Conservation (phyloP, 2,329 filamentous ascomycete species). For the Aspergillus jensenii region DNA sequence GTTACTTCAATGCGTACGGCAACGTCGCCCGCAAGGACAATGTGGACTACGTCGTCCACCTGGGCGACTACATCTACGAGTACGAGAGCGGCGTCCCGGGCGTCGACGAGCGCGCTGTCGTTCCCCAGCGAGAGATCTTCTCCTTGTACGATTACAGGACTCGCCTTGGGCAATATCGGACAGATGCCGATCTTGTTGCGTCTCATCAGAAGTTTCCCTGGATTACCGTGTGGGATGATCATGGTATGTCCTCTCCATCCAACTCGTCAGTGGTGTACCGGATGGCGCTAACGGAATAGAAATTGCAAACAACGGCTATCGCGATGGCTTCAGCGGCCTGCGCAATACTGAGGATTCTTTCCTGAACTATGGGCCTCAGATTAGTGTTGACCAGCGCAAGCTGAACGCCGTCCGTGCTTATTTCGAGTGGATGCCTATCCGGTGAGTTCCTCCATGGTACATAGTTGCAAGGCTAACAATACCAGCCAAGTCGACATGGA, state of each 20-base stretch:
- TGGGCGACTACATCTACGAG: slow-evolving; percentile 67
- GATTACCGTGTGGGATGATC: slow-evolving; percentile 66
- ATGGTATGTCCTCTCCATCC: slow-evolving; percentile 37
- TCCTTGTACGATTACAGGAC: slow-evolving; percentile 55
- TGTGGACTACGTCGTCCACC: slow-evolving; percentile 60
- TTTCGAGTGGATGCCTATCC: slow-evolving; percentile 65
- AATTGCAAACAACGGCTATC: slow-evolving; percentile 65
- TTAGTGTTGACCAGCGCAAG: slow-evolving; percentile 72
- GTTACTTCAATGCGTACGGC: slow-evolving; percentile 62
- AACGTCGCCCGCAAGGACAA: slow-evolving; percentile 60
- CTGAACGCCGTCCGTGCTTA: slow-evolving; percentile 71
- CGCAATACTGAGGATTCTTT: slow-evolving; percentile 70
- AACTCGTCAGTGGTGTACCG: background rate
- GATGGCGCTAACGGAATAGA: slow-evolving; percentile 33
- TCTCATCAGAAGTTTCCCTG: slow-evolving; percentile 60
- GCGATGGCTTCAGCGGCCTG: slow-evolving; percentile 59
- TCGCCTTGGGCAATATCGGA: slow-evolving; percentile 51
- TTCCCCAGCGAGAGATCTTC: slow-evolving; percentile 36
- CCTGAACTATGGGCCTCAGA: slow-evolving; percentile 51
- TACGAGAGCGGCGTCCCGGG: slow-evolving; percentile 43
- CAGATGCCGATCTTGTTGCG: slow-evolving; percentile 59
- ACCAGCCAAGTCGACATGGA: slow-evolving; percentile 65
- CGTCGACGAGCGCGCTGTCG: slow-evolving; percentile 9
- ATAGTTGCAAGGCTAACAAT: background rate
- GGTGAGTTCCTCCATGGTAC: slow-evolving; percentile 26